Base-by-base conservation (phyloP, 2,329 filamentous ascomycete species). In the Xylaria sp. region DNA sequence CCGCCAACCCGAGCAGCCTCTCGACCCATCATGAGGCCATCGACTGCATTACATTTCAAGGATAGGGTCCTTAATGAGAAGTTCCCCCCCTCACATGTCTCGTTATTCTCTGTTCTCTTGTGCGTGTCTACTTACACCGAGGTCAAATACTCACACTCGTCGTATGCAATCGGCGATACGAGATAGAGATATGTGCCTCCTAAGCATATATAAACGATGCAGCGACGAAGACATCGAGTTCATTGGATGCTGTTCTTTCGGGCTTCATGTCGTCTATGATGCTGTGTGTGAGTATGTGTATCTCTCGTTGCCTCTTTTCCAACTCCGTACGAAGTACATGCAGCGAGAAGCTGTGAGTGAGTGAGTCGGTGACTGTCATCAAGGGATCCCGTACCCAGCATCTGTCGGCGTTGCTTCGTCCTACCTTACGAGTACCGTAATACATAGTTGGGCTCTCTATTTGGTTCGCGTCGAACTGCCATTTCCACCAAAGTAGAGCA, bases 1-100 rank as follows among this genome's bases (percentile, higher is more conserved):
- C 57, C 44, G 39, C 49, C 16, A 54, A 59, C 55, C 55, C 59
- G 52, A 58, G 37, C 10, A 10, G 53, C 44, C 53, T 52, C 49
- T 52, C 58, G 55, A 52, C 44, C 42, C 42, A 18, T 3, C 30
- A 16, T 37, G 47, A 37, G 44, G 18, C 34, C 18, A 13, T 49
- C 18, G 42, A 46, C n/a, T 13, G n/a, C 10, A 7, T n/a, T n/a
- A 11, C n/a, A 16, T 5, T 10, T 46, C 11, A 46, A n/a, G n/a
- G 44, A n/a, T 46, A 16, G 11, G 11, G 13, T 16, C 11, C n/a
- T 19, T n/a, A 48, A 16, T 16, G 13, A 13, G 11, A 16, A 46
- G 11, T 8, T 8, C 7, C 11, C n/a, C 13, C 48, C 48, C 13
- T 50, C 48, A 19, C 46, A 18, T 18, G 48, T 8, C 18, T 50